Conservation (phyloP, 805 yeast species). For the Cyberlindnera euphorbiae region DNA sequence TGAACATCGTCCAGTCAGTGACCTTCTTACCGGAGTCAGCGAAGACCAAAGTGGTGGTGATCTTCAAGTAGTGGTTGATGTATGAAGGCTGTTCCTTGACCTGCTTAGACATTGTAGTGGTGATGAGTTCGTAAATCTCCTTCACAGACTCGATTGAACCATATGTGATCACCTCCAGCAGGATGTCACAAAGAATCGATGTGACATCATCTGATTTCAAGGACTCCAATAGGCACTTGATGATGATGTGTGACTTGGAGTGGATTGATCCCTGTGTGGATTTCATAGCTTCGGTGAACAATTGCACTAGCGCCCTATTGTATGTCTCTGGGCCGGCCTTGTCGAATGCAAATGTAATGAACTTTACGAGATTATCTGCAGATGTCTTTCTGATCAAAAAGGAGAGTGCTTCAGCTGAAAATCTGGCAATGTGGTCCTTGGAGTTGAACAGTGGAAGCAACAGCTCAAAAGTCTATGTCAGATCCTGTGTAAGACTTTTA, state of each 20-base stretch:
- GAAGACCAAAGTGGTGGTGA: conserved; percentile 47
- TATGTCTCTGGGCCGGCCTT: conserved; percentile 37
- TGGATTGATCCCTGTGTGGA: conserved; percentile 71
- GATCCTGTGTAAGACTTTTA: conserved; percentile 53
- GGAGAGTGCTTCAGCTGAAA: conserved; percentile 87
- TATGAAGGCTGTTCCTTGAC: conserved; percentile 13
- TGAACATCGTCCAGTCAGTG: conserved; percentile 41
- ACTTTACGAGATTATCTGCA: conserved; percentile 37
- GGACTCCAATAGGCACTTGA: conserved; percentile 40
- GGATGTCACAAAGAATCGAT: conserved; percentile 53
- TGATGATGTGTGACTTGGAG: conserved; percentile 56
- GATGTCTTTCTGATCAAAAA: conserved; percentile 71
- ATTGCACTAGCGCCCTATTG: conserved; percentile 53
- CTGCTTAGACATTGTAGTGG: conserved; percentile 21
- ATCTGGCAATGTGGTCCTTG: conserved; percentile 66
- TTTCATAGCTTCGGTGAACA: conserved; percentile 70
- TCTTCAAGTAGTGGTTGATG: conserved; percentile 22
- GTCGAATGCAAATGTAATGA: conserved; percentile 41
- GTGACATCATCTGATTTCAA: conserved; percentile 22
- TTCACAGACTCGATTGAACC: conserved; percentile 45
- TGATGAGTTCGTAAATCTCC: conserved; percentile 37
- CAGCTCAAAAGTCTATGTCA: conserved; percentile 62
- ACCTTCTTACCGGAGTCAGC: conserved; percentile 70
- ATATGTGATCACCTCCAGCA: conserved; percentile 49
- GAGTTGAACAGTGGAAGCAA: conserved; percentile 61